These are phyloP conservation scores for Citrus australasica DNA, from an alignment of 345 rosid genomes.

Conservation along the genomic window DNA sequence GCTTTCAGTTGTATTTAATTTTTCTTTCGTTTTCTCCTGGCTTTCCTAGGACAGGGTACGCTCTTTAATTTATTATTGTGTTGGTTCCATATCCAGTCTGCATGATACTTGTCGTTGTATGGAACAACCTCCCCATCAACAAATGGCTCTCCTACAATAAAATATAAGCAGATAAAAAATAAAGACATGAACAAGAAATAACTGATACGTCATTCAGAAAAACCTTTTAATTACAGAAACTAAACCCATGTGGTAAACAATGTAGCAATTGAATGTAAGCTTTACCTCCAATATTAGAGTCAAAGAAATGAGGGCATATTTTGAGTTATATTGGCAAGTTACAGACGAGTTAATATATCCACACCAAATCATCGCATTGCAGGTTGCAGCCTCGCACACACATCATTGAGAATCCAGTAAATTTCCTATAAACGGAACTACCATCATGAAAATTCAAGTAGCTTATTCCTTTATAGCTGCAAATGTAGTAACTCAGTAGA, in stretches of 20 bases:
- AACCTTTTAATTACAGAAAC: neutral
- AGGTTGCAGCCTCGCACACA: neutral
- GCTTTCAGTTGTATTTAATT: neutral
- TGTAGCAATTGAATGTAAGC: neutral
- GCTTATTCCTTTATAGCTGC: neutral
- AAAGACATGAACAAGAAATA: neutral
- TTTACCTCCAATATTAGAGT: neutral
- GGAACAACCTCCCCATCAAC: constrained; percentile 32
- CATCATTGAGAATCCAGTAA: neutral
- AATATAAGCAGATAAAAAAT: neutral
- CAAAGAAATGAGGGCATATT: neutral
- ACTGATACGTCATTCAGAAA: neutral
- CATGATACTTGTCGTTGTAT: constrained; percentile 35
- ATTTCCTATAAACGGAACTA: neutral
- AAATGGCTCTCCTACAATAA: constrained; percentile 36
- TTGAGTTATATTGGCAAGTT: neutral
- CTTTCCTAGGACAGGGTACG: constrained; percentile 14
- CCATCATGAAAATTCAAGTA: neutral
- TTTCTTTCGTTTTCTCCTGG: constrained; percentile 25
- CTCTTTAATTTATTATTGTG: constrained; percentile 13
- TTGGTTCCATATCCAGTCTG: constrained; percentile 33
- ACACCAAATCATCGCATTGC: neutral
- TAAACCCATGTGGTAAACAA: neutral
- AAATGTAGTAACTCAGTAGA: neutral
- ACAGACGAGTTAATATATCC: no score